Percentiles rank a stretch among this genome's conserved stretches.
These are phyloP conservation scores for Metrosideros polymorpha DNA, from an alignment of 441 rosid genomes.

Conservation along the genomic window DNA sequence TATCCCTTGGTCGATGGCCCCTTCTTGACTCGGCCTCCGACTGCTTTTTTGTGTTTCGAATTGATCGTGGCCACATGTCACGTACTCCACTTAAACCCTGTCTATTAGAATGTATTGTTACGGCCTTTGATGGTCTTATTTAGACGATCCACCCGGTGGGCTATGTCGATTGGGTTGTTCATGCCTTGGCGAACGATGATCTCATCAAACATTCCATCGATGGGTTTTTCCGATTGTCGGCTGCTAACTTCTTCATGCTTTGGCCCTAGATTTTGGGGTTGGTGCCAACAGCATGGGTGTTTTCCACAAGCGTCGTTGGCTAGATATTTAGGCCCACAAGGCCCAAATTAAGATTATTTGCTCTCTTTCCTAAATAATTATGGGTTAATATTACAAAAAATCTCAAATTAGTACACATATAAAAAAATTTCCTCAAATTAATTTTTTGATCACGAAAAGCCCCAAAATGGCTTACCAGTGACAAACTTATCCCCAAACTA, in stretches of 20 bases:
- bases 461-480: too few species aligned
- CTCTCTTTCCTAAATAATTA: not conserved
- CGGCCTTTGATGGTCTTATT: not conserved
- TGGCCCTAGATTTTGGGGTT: not conserved
- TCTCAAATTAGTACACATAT: too few species aligned
- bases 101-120: not conserved
- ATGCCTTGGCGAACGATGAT: not conserved
- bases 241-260: not conserved
- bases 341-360: not conserved
- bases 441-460: too few species aligned
- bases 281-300: not conserved
- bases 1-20: too few species aligned
- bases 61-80: too few species aligned
- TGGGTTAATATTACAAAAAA: too few species aligned
- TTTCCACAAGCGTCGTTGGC: not conserved
- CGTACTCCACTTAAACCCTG: too few species aligned
- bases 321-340: not conserved
- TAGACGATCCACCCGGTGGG: not conserved
- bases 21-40: too few species aligned
- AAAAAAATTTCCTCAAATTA: too few species aligned
- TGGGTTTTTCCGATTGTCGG: not conserved
- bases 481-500: too few species aligned
- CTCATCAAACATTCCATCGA: not conserved
- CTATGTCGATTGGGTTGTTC: not conserved
- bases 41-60: too few species aligned